Evolutionary conservation across 345 rosid genomes (phyloP), one percentile per base, ranked within the genome.

Genomic region (Capsella bursapastoris): DNA sequence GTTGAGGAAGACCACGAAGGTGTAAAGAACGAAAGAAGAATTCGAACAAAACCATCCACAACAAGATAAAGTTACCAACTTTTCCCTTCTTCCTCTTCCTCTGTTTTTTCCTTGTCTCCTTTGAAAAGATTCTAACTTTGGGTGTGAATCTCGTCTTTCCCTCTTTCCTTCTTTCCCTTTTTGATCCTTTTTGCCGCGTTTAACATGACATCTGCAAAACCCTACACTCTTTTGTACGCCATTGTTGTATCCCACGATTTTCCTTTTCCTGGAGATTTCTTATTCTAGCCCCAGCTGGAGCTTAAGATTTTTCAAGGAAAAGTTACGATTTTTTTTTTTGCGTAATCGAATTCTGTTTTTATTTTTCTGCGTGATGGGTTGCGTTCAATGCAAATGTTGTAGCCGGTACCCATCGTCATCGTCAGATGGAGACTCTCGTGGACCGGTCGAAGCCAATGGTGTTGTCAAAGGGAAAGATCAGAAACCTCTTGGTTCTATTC

Each of bases 361-460:
- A 6, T 34, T 34, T 34, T 34, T 61, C 66, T 35, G 43, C 50
- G 32, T 53, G 44, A 94, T 92, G 98, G 99, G 99, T 59, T 95
- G 98, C 84, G 89, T 85, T 56, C 88, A 89, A 35, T 86, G 98
- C 56, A 95, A 89, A 88, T 92, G 92, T 69, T 88, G 97, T 64
- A 61, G 86, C 18, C 82, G 87, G 8, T 83, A 84, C 74, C 88
- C 90, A n/a, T 75, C 83, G 4, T 86, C 97, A 48, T 76, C 91
- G 13, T 78, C 92, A 15, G 88, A 79, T 52, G 83, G 80, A 35
- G 94, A 86, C 79, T 82, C 89, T 12, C 75, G 60, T 28, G 84
- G 68, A 43, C 66, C 37, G 57, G 44, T 51, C 15, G 85, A 79
- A 64, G 51, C 41, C 34, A 66, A 61, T 37, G 68, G 66, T 44